Conservation (phyloP, 495 filamentous ascomycete species). For the Talaromyces proteolyticus region DNA sequence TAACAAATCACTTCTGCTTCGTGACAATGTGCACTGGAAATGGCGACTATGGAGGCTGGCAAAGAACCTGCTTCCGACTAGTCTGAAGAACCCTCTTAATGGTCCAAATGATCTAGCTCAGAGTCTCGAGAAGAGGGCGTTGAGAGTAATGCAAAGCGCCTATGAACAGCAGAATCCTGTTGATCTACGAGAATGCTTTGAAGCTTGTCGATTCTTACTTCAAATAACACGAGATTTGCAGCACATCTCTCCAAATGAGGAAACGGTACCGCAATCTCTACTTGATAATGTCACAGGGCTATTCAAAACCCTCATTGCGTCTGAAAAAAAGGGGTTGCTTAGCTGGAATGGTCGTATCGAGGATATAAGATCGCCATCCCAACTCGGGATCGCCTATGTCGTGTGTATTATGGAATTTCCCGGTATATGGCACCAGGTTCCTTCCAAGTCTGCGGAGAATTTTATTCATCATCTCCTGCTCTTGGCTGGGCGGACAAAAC, state of each 20-base stretch:
- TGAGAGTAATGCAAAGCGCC: neutral
- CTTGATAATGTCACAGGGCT: neutral
- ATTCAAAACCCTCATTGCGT: neutral
- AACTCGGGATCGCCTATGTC: conserved; percentile 30
- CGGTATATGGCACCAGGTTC: conserved; percentile 23
- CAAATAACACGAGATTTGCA: neutral
- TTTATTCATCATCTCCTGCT: conserved; percentile 30
- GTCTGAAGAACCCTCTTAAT: conserved; percentile 3
- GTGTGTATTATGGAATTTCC: conserved; percentile 27
- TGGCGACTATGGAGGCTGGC: conserved; percentile 42
- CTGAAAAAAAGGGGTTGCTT: neutral
- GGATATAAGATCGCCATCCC: conserved; percentile 21
- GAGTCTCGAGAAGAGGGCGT: neutral
- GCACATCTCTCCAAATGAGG: conserved; percentile 18
- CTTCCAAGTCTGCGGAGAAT: conserved; percentile 19
- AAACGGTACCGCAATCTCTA: conserved; percentile 4
- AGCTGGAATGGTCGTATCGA: conserved; percentile 34
- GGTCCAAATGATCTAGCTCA: conserved; percentile 1
- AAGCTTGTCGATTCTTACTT: conserved; percentile 29
- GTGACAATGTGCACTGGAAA: conserved; percentile 33
- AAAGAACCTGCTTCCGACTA: conserved; percentile 28
- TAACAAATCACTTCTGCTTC: conserved; percentile 26
- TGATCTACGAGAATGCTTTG: conserved; percentile 28
- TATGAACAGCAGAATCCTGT: conserved; percentile 13
- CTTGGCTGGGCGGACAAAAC: conserved; percentile 29